Evolutionary conservation across 805 yeast species (phyloP).

Genomic region (Wickerhamiella dianesei): DNA sequence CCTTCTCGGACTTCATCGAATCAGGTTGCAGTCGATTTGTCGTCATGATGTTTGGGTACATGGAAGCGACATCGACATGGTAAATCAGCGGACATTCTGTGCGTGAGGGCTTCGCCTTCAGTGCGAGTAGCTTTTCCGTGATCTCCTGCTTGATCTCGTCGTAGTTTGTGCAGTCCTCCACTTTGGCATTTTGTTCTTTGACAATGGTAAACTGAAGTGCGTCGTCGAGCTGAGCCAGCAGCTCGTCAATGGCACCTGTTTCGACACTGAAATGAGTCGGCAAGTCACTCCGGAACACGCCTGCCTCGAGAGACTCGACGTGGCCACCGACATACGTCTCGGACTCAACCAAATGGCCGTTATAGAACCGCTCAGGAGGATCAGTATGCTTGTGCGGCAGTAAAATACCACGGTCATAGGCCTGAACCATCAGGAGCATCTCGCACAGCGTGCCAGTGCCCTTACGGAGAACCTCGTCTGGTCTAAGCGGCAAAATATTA

Average conservation of each 20-base stretch:
- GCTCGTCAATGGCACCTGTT: conserved; percentile 68
- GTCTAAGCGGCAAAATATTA: conserved; percentile 88
- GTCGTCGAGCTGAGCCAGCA: conserved; percentile 54
- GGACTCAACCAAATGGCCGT: conserved; percentile 85
- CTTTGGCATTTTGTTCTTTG: conserved; percentile 69
- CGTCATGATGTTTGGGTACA: conserved; percentile 98
- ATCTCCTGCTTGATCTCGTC: conserved; percentile 59
- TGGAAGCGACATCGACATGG: conserved; percentile 97
- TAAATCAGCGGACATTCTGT: conserved; percentile 75
- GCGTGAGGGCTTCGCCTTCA: conserved; percentile 51
- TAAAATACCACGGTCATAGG: conserved; percentile 60
- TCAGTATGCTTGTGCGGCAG: conserved; percentile 90
- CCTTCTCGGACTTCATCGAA: conserved; percentile 87
- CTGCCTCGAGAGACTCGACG: conserved; percentile 94
- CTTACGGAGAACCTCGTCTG: conserved; percentile 89
- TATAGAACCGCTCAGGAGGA: conserved; percentile 86
- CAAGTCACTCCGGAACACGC: conserved; percentile 87
- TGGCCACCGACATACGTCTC: conserved; percentile 99
- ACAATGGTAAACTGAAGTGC: conserved; percentile 73
- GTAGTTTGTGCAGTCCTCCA: conserved; percentile 42
- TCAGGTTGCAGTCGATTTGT: conserved; percentile 96
- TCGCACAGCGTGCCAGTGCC: conserved; percentile 99
- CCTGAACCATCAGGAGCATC: conserved; percentile 92
- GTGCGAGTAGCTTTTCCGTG: conserved; percentile 37
- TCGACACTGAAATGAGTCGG: conserved; percentile 64